Evolutionary conservation across 208 protist species (phyloP), one percentile per base, ranked within the genome.

Genomic region (Kentomonas sorsogonicus): DNA sequence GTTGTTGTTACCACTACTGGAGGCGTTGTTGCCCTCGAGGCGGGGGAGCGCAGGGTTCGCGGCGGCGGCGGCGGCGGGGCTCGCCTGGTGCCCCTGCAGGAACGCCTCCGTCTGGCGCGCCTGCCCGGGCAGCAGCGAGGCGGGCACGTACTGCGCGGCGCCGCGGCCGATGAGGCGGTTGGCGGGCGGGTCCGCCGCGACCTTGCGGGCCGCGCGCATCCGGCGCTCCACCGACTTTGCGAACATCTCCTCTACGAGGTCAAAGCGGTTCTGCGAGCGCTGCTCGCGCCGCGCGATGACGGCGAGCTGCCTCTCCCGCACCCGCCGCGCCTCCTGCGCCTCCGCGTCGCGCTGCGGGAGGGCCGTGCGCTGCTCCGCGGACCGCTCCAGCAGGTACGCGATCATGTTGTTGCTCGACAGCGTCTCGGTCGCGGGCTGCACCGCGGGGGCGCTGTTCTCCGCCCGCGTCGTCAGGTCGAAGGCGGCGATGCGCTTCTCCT

Each of bases 131-230:
- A 89, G 60, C 22, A 85, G 34, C 3, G 69, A 63, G 0, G 80
- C 72, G 0, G 89, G 90, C 23, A 96, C 67, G 73, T 96, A 89
- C 71, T 89, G 83, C 46, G 74, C 39, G 56, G 83, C 86, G 48
- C 69, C 60, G 16, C 77, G 61, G 18, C 82, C 85, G 40, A 96
- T 73, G 10, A 96, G 61, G 2, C 86, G 83, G 59, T 96, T 87
- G 6, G 90, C 90, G 0, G 90, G 90, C 5, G 90, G 90, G 63
- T 96, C 90, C 1, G 62, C 65, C 3, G 81, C 79, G 53, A 96
- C 79, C 48, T 77, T 66, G 53, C 65, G 63, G 72, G 83, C 83
- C 18, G 86, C 86, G 15, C 60, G 65, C 65, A 80, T 50, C 11
- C 85, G 78, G 9, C 89, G 74, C 41, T 87, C 70, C 16, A 85